Evolutionary conservation across 129 eudicot genomes (phyloP).

Genomic region (Erigeron canadensis): DNA sequence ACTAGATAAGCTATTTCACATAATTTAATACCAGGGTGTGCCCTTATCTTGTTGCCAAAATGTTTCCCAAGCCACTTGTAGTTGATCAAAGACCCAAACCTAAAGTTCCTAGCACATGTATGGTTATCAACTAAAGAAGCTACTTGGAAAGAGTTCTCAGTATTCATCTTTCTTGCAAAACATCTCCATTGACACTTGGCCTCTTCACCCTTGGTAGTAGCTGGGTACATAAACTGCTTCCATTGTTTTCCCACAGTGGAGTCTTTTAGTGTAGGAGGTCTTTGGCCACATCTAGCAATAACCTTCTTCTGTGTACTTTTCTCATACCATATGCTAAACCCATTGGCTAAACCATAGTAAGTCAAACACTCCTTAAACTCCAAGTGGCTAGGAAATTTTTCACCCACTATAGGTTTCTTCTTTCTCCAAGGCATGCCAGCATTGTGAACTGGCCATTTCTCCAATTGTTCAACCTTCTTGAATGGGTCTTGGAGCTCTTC

Average conservation of each 20-base stretch:
- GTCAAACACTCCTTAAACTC: too few species aligned
- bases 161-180: not conserved
- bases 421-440: too few species aligned
- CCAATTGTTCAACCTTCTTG: too few species aligned
- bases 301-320: too few species aligned
- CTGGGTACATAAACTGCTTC: not conserved
- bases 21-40: not conserved
- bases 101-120: not conserved
- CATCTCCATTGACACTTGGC: not conserved
- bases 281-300: too few species aligned
- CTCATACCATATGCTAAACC: too few species aligned
- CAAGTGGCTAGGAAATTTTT: too few species aligned
- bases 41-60: too few species aligned
- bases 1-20: not conserved
- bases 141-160: not conserved
- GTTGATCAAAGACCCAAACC: not conserved
- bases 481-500: too few species aligned
- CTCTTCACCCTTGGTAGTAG: not conserved
- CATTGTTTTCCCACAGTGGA: not conserved
- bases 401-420: too few species aligned
- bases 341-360: too few species aligned
- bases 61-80: not conserved
- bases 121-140: not conserved
- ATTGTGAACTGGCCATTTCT: too few species aligned
- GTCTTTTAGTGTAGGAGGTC: not conserved